These are phyloP conservation scores for Eutrema japonicum DNA, from an alignment of 345 rosid genomes.

Conservation along the genomic window DNA sequence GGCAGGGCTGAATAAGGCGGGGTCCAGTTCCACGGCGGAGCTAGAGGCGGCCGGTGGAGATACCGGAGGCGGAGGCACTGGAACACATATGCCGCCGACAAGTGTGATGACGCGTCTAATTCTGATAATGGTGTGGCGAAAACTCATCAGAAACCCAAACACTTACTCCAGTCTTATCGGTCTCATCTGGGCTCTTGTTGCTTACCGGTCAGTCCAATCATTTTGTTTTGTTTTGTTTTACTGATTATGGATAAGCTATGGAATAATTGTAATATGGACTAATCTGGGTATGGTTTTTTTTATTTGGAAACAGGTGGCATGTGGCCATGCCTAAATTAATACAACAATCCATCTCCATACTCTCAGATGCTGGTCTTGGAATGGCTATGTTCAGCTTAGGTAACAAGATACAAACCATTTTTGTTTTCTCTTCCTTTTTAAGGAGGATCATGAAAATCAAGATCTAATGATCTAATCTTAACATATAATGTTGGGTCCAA, in stretches of 20 bases:
- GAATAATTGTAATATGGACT: constrained; percentile 26
- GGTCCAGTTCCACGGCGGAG: constrained; percentile 67
- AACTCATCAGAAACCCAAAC: constrained; percentile 93
- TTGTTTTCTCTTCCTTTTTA: not conserved
- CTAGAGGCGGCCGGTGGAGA: constrained; percentile 51
- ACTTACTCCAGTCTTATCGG: constrained; percentile 96
- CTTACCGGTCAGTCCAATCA: constrained; percentile 63
- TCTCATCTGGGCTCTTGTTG: constrained; percentile 82
- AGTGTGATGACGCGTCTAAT: constrained; percentile 95
- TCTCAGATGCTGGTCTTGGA: constrained; percentile 99
- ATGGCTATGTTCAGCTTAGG: constrained; percentile 99
- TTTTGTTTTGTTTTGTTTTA: not conserved
- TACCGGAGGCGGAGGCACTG: constrained; percentile 37
- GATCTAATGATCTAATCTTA: constrained; percentile 6
- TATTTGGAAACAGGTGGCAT: constrained; percentile 69
- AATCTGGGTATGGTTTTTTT: constrained; percentile 32
- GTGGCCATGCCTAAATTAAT: constrained; percentile 86
- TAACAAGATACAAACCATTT: constrained; percentile 23
- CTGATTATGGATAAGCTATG: constrained; percentile 6
- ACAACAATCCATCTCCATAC: constrained; percentile 79
- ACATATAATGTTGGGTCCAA: constrained; percentile 12
- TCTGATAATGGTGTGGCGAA: constrained; percentile 97
- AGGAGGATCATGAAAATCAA: not conserved
- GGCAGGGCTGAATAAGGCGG: constrained; percentile 55
- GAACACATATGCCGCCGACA: constrained; percentile 80